Conservation (phyloP, 257 asterid species). For the Galeopsis tetrahit region DNA sequence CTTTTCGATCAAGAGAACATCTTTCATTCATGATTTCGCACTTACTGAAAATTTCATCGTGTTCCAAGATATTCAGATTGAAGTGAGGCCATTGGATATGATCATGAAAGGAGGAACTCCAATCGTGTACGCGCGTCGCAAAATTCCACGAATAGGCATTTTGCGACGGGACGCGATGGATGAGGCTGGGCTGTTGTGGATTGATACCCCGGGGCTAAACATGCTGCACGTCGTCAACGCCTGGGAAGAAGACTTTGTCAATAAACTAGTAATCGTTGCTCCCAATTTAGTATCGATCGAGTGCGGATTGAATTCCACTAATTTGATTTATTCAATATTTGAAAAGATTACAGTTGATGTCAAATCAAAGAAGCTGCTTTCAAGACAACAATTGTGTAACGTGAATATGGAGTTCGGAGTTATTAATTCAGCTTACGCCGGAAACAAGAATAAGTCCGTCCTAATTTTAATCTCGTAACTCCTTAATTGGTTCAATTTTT, state of each 20-base stretch:
- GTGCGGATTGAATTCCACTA: slow-evolving; percentile 34
- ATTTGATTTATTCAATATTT: slow-evolving; percentile 40
- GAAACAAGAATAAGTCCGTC: slow-evolving; percentile 47
- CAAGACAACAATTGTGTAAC: slow-evolving; percentile 43
- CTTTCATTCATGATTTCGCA: slow-evolving; percentile 60
- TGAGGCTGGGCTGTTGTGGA: slow-evolving; percentile 50
- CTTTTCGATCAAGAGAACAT: slow-evolving; percentile 37
- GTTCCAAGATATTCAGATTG: slow-evolving; percentile 50
- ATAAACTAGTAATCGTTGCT: slow-evolving; percentile 45
- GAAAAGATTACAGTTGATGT: slow-evolving; percentile 51
- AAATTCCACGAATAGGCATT: slow-evolving; percentile 56
- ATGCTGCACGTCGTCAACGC: slow-evolving; percentile 49
- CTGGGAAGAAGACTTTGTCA: slow-evolving; percentile 63
- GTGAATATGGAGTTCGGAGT: slow-evolving; percentile 49
- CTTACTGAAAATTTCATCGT: slow-evolving; percentile 49
- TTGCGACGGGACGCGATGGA: slow-evolving; percentile 54
- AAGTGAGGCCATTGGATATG: slow-evolving; percentile 42
- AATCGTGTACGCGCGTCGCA: slow-evolving; percentile 30
- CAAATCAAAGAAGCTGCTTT: slow-evolving; percentile 32
- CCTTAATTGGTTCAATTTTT: too few relatives aligned
- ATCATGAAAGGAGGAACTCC: slow-evolving; percentile 42
- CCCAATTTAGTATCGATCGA: slow-evolving; percentile 41
- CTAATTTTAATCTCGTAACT: not conserved
- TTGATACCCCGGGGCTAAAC: slow-evolving; percentile 53
- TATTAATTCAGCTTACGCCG: slow-evolving; percentile 46